Base-by-base conservation (phyloP, 495 filamentous ascomycete genomes). In the Schizothecium vesticola region DNA sequence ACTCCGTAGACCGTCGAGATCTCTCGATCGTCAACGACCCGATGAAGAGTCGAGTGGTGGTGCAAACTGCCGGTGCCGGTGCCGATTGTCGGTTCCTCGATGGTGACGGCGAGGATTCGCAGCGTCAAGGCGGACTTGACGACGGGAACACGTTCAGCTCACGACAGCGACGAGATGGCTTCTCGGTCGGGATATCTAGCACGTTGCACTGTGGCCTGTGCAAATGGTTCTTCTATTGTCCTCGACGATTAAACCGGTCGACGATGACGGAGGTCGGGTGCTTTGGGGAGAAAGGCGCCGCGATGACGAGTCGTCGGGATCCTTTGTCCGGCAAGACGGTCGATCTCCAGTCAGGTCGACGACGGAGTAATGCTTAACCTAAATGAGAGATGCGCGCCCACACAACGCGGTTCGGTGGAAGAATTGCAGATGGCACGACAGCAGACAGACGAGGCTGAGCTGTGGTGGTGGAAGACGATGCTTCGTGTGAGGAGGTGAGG, bases 351-450 rank as follows among this genome's bases (percentile, higher is more conserved):
- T 74, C 72, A 57, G 63, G 64, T 69, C 64, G 66, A 64, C 76
- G 74, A 73, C 76, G 62, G 69, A 71, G 72, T 76, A 74, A 75
- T 59, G 70, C 69, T 74, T 69, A 70, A 67, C 71, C 75, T 76
- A 79, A 77, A 79, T 74, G 76, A 73, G 72, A 75, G 75, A 74
- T 75, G 76, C 74, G 43, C 43, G 76, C 75, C 73, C 76, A 78
- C 76, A 76, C 76, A 73, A 75, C 76, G 76, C 76, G 63, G 58
- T 58, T 68, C 11, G 58, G 33, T 22, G 64, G 62, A 57, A 21
- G 70, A 69, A 75, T 65, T 57, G 70, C 67, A 64, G 70, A 67
- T 67, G 67, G 43, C 64, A 71, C 72, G 74, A 75, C 75, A 75
- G 73, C 72, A 9, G 73, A 72, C 73, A 55, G 69, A 56, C 68